Conservation (phyloP, 2,329 filamentous ascomycete species). For the Monosporascus ibericus region DNA sequence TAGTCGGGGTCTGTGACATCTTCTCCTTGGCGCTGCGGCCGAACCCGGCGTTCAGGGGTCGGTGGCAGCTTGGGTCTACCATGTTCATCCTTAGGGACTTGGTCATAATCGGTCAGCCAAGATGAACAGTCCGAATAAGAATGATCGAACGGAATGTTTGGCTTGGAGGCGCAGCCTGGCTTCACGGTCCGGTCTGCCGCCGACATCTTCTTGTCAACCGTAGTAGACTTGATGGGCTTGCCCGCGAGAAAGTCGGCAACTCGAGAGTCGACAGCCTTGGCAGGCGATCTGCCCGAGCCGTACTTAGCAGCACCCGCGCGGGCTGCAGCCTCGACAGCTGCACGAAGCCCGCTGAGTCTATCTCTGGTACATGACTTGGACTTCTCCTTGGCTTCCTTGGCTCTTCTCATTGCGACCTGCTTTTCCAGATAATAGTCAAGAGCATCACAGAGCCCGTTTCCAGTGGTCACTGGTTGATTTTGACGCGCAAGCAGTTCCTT, state of each 20-base stretch:
- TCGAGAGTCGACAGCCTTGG: neutral
- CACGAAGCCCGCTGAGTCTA: neutral
- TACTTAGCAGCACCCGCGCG: slow-evolving; percentile 1
- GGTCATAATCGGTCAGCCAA: slow-evolving; percentile 3
- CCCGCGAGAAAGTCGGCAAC: slow-evolving; percentile 1
- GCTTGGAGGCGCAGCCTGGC: neutral
- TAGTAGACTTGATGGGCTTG: neutral
- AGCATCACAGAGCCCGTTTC: slow-evolving; percentile 1
- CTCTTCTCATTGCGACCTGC: neutral
- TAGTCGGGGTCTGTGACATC: too few species aligned
- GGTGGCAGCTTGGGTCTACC: neutral
- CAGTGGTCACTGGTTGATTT: neutral
- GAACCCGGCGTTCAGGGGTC: neutral
- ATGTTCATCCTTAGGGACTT: neutral
- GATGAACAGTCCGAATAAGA: neutral
- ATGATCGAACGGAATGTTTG: slow-evolving; percentile 1
- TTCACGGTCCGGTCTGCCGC: neutral
- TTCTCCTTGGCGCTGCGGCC: too few species aligned
- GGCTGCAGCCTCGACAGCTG: slow-evolving; percentile 2
- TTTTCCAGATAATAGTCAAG: neutral
- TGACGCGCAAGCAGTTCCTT: neutral
- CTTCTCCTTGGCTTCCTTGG: neutral
- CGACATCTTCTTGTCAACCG: neutral
- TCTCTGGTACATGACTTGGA: neutral
- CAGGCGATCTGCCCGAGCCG: neutral